Percentiles rank a stretch among this genome's conserved stretches.
Conservation (phyloP, 202 grass and related monocot species). For the Hordeum pubiflorum region DNA sequence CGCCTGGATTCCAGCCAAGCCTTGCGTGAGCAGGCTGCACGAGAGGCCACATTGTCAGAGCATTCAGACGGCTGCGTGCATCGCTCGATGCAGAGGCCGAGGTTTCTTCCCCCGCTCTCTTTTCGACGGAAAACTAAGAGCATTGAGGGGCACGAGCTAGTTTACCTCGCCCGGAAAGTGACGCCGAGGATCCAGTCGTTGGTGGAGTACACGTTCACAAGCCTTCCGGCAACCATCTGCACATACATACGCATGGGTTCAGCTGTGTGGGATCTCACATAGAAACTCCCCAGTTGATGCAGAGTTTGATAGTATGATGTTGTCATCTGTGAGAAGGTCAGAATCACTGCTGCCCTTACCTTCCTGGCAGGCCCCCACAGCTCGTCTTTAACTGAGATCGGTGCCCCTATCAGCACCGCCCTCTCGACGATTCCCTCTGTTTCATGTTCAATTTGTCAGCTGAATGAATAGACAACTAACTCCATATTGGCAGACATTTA, state of each 20-base stretch:
- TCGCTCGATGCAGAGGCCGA: too few relatives aligned
- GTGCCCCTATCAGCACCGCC: constrained; percentile 78
- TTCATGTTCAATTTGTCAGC: constrained; percentile 4
- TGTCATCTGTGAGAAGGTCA: background rate
- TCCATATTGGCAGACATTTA: background rate
- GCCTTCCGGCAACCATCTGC: constrained; percentile 84
- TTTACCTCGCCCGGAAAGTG: constrained; percentile 88
- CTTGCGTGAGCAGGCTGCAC: constrained; percentile 79
- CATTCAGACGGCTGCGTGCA: too few relatives aligned
- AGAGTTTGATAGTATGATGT: too few relatives aligned
- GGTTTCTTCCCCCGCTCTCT: too few relatives aligned
- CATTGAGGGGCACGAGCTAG: background rate
- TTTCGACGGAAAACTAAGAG: background rate
- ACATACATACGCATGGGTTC: background rate
- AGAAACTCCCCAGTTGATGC: background rate
- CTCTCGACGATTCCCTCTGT: constrained; percentile 83
- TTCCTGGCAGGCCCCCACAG: constrained; percentile 76
- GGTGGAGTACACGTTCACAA: constrained; percentile 87
- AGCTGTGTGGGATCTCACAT: background rate
- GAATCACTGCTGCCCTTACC: constrained; percentile 44
- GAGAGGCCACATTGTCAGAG: background rate
- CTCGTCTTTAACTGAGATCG: constrained; percentile 65
- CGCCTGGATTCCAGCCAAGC: constrained; percentile 87
- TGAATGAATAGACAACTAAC: background rate
- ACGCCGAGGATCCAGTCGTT: constrained; percentile 94